Base-by-base conservation (phyloP, 1,139 yeast genomes). In the Suhomyces ambrosiae region DNA sequence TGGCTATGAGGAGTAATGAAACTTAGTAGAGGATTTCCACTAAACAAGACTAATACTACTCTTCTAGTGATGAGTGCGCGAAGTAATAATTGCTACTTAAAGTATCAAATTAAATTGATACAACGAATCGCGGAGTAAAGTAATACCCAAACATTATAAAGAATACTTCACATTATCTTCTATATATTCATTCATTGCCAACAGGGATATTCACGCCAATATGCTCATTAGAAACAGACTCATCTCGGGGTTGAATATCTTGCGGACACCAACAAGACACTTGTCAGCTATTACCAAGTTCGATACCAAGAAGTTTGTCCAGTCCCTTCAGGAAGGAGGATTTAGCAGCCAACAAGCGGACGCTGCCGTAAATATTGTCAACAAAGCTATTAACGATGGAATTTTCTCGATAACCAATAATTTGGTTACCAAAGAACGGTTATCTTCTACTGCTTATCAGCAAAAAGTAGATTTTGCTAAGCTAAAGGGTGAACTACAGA, bases 381-480 rank as follows among this genome's bases (percentile, higher is more conserved):
- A 85, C 35, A 74, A 78, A 33, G 90, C 96, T 1, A 76, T 92
- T 30, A 83, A 84, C 52, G 95, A 88, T 48, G 95, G 96, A 7
- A 81, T 89, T 14, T 74, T 76, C 29, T 79, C 86, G 37, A 80
- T 89, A 19, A 82, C 92, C 14, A 74, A 80, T 33, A 86, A 85
- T 53, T 67, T 90, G 39, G 95, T 90, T 12, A 79, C 89, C 25
- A 83, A 87, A 50, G 96, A 89, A 51, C 80, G 82, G 29, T 72
- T 90, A 33, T 80, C 88, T 13, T 82, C 92, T 45, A 78, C 90
- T 50, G 84, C 96, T 6, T 92, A 92, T 60, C 96, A 90, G 56
- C 98, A 92, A 54, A 87, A 92, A 54, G 97, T 92, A 22, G 97
- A 90, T 60, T 92, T 92, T 71, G 95, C 96, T 30, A 90, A 90